Base-by-base conservation (phyloP, 495 filamentous ascomycete genomes). In the Apodospora peruviana region DNA sequence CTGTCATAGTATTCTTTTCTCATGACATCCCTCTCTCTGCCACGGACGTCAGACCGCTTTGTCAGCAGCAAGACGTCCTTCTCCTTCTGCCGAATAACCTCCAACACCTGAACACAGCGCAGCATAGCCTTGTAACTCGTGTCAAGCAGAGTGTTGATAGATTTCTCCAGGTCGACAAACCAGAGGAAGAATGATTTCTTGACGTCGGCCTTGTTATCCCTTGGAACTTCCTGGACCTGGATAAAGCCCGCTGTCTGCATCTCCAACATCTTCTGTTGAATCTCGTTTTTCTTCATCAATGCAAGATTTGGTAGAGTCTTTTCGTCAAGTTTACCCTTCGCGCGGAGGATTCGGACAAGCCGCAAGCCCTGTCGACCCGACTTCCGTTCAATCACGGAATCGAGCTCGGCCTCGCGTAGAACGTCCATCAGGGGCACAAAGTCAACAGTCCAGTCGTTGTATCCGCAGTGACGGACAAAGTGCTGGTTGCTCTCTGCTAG, bases 251-350 rank as follows among this genome's bases (percentile, higher is more conserved):
- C 77, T 55, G 82, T 79, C 51, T 95, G 86, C 76, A 99, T 86
- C 47, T 78, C 78, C 2, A 83, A 79, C 58, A 97, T 82, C 49
- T 87, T 83, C 46, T 84, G 77, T 12, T 91, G 89, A 38, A 95
- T 74, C 39, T 93, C 84, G 44, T 87, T 84, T 58, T 88, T 85
- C 20, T 80, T 81, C 53, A 95, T 78, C 47, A 97, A 75, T 46
- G 82, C 84, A 47, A 88, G 72, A 29, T 81, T 80, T 23, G 83
- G 78, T 8, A 96, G 66, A 34, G 83, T 81, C 60, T 93, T 95
- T 62, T 99, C 93, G 51, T 96, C 91, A 14, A 96, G 71, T 64
- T 91, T 94, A 19, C 93, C 94, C 57, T 90, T 87, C 42, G 82
- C 82, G 36, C 85, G 79, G 14, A 97, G 79, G 34, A 97, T 86